A percentile compares a stretch with the other conserved stretches of the same genome.
Conservation (phyloP, 2,329 filamentous ascomycete genomes). For the Curvularia sp. region DNA sequence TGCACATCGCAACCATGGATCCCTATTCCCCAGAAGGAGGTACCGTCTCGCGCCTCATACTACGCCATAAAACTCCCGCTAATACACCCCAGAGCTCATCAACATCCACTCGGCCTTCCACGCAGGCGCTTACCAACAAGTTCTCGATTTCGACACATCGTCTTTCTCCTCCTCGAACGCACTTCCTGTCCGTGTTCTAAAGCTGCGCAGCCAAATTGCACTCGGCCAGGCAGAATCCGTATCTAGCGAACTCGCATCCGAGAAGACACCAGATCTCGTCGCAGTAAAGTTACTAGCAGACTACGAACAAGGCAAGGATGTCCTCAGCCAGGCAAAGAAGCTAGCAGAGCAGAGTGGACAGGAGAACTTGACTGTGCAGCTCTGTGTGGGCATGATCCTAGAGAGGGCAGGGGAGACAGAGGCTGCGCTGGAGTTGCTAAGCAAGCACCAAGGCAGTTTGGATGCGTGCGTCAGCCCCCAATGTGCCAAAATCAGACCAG, state of each 20-base stretch:
- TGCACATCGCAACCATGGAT: slow-evolving; percentile 51
- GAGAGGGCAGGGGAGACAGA: slow-evolving; percentile 83
- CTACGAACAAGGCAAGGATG: slow-evolving; percentile 55
- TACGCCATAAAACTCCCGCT: slow-evolving; percentile 15
- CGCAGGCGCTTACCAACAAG: slow-evolving; percentile 83
- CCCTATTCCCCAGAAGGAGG: slow-evolving; percentile 70
- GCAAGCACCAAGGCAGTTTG: slow-evolving; percentile 81
- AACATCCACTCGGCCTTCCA: slow-evolving; percentile 73
- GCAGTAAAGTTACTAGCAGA: slow-evolving; percentile 80
- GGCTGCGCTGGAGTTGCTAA: slow-evolving; percentile 79
- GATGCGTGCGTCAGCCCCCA: slow-evolving; percentile 65
- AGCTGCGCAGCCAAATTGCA: slow-evolving; percentile 82
- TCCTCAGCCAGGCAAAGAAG: slow-evolving; percentile 68
- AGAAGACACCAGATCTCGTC: slow-evolving; percentile 71
- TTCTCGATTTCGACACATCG: slow-evolving; percentile 83
- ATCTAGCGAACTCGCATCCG: slow-evolving; percentile 69
- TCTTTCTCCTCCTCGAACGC: slow-evolving; percentile 80
- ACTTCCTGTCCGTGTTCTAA: slow-evolving; percentile 76
- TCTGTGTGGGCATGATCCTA: slow-evolving; percentile 81
- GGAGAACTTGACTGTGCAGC: slow-evolving; percentile 77
- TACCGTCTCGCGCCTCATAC: slow-evolving; percentile 40
- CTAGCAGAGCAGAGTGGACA: slow-evolving; percentile 72
- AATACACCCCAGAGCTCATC: slow-evolving; percentile 62
- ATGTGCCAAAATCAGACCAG: not conserved
- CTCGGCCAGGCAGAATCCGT: slow-evolving; percentile 80